Evolutionary conservation across 1,139 yeast species (phyloP).

Genomic region (Nadsonia starkeyi-henricii): DNA sequence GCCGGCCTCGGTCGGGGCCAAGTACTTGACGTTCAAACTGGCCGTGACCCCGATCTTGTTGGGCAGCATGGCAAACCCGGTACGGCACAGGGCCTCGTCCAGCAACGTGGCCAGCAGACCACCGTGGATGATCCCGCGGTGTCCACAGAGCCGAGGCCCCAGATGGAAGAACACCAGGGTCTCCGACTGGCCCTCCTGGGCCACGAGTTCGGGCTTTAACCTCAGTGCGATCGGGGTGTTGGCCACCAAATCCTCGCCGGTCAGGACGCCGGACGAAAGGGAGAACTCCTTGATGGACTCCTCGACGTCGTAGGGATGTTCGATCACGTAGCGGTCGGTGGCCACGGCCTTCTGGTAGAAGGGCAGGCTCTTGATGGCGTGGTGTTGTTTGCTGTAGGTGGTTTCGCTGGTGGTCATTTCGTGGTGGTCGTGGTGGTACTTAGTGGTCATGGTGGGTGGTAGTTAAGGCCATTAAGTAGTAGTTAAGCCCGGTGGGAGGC

Average conservation of each 20-base stretch:
- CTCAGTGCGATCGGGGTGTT: conserved; percentile 21
- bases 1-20: conserved; percentile 49
- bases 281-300: conserved; percentile 15
- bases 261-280: conserved; percentile 22
- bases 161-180: conserved; percentile 41
- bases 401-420: not conserved
- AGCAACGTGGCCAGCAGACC: conserved; percentile 72
- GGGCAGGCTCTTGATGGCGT: not conserved
- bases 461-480: not conserved
- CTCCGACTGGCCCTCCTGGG: conserved; percentile 13
- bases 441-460: no score
- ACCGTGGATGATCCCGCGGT: conserved; percentile 69
- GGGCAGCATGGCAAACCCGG: conserved; percentile 80
- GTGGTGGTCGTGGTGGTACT: no score
- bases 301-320: conserved; percentile 16
- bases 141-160: conserved; percentile 51
- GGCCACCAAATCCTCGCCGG: conserved; percentile 19
- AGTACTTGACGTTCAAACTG: conserved; percentile 50
- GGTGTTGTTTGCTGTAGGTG: not conserved
- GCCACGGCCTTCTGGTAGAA: conserved; percentile 4
- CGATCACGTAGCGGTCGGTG: conserved; percentile 13
- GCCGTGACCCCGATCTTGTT: conserved; percentile 87
- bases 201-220: conserved; percentile 13
- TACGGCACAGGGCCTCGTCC: conserved; percentile 76
- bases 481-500: no score